phyloP scores from a whole-genome alignment of 441 rosid species.

The Brassica hybrid region DNA sequence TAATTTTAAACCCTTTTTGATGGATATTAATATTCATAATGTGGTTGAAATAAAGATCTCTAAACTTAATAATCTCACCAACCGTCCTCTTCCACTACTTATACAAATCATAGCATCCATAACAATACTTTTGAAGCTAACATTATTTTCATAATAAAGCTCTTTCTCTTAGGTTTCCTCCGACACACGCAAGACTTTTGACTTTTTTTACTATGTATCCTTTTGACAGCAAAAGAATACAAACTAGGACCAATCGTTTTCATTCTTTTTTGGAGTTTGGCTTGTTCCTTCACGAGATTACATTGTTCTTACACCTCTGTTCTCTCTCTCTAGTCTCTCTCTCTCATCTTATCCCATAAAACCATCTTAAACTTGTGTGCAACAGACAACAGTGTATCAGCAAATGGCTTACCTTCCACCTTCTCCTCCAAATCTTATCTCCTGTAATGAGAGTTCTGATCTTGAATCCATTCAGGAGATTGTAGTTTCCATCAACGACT shows the following conservation, averaged over 20 bases:
- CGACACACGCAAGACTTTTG: slow-evolving; percentile 42
- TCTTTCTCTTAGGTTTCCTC: slow-evolving; percentile 35
- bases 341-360: slow-evolving; percentile 44
- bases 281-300: slow-evolving; percentile 44
- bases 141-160: not conserved
- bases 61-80: too few relatives aligned
- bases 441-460: slow-evolving; percentile 47
- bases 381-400: slow-evolving; percentile 5
- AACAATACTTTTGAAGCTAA: not conserved
- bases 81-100: slow-evolving; percentile 36
- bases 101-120: slow-evolving; percentile 11
- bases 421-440: slow-evolving; percentile 40
- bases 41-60: too few relatives aligned
- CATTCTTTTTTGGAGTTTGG: slow-evolving; percentile 26
- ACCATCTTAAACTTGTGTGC: slow-evolving; percentile 22
- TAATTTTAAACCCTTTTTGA: not conserved
- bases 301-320: slow-evolving; percentile 27
- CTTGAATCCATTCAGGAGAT: slow-evolving; percentile 52
- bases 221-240: slow-evolving; percentile 44
- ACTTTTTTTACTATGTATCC: slow-evolving; percentile 32
- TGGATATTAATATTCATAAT: too few relatives aligned
- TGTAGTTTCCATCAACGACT: slow-evolving; percentile 54
- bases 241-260: slow-evolving; percentile 41
- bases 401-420: slow-evolving; percentile 41
- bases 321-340: slow-evolving; percentile 16